phyloP scores from a whole-genome alignment of 176 grass and related monocot species.

The Carex parvula region DNA sequence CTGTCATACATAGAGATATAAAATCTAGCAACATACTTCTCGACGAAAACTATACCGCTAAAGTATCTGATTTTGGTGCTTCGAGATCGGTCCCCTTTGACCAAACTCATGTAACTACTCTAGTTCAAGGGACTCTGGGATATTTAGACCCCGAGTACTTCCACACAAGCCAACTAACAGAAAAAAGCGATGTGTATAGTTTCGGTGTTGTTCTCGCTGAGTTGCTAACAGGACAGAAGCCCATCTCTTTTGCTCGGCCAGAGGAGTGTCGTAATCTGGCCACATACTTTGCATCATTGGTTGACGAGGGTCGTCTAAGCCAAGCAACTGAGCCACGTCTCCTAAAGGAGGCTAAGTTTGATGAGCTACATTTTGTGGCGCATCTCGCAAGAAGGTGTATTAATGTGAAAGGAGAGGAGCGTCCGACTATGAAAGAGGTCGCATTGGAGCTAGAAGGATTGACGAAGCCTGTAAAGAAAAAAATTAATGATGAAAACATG shows the following conservation, averaged over 20 bases:
- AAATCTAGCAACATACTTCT: constrained; percentile 51
- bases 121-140: constrained; percentile 48
- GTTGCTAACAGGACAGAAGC: constrained; percentile 33
- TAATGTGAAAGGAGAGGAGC: neutral
- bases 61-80: constrained; percentile 46
- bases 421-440: constrained; percentile 21
- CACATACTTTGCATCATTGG: neutral
- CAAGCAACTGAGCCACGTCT: constrained; percentile 8
- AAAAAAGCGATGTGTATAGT: constrained; percentile 54
- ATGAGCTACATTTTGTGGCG: neutral
- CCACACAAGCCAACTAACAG: constrained; percentile 32
- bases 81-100: constrained; percentile 39
- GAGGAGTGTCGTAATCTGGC: constrained; percentile 6
- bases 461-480: neutral
- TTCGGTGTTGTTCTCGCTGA: constrained; percentile 45
- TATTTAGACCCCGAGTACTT: constrained; percentile 53
- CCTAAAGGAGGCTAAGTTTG: neutral
- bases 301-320: neutral
- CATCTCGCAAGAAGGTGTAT: constrained; percentile 24
- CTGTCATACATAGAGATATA: constrained; percentile 46
- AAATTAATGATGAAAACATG: neutral
- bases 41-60: constrained; percentile 31
- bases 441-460: constrained; percentile 27
- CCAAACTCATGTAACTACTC: constrained; percentile 43
- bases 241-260: neutral